Conservation (phyloP, 2,329 filamentous ascomycete genomes). For the Trichoderma arundinaceum region DNA sequence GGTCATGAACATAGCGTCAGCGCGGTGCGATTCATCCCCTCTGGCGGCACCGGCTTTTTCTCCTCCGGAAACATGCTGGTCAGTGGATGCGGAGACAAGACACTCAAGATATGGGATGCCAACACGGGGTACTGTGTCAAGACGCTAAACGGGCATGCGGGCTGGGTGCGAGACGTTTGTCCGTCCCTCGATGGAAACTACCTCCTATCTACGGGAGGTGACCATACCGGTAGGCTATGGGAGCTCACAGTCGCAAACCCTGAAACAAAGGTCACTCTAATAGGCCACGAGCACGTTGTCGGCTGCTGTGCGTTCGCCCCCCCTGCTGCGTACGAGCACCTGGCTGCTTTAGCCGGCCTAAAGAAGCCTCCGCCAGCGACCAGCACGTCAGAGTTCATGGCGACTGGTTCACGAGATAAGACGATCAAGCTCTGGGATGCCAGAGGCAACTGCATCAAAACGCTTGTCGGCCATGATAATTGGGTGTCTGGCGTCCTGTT, state of each 20-base stretch:
- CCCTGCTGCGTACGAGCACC: constrained; percentile 72
- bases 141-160: constrained; percentile 83
- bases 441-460: constrained; percentile 82
- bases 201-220: constrained; percentile 81
- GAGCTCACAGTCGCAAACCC: constrained; percentile 69
- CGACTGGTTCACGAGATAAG: constrained; percentile 88
- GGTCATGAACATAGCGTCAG: constrained; percentile 94
- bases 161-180: constrained; percentile 89
- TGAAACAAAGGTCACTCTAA: constrained; percentile 78
- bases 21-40: constrained; percentile 85
- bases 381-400: constrained; percentile 84
- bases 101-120: constrained; percentile 88
- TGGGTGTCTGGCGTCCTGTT: constrained; percentile 88
- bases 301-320: constrained; percentile 90
- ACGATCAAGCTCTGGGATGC: constrained; percentile 88
- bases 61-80: constrained; percentile 83
- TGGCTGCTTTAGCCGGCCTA: constrained; percentile 77
- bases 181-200: constrained; percentile 84
- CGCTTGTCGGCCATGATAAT: constrained; percentile 86
- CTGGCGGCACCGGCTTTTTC: constrained; percentile 76
- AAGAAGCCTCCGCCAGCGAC: constrained; percentile 79
- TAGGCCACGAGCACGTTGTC: constrained; percentile 87
- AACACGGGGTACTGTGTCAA: constrained; percentile 91
- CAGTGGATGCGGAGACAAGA: constrained; percentile 83
- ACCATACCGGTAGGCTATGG: constrained; percentile 83